Conservation (phyloP, 164 flowering plant genomes). For the Vitis labrusca region DNA sequence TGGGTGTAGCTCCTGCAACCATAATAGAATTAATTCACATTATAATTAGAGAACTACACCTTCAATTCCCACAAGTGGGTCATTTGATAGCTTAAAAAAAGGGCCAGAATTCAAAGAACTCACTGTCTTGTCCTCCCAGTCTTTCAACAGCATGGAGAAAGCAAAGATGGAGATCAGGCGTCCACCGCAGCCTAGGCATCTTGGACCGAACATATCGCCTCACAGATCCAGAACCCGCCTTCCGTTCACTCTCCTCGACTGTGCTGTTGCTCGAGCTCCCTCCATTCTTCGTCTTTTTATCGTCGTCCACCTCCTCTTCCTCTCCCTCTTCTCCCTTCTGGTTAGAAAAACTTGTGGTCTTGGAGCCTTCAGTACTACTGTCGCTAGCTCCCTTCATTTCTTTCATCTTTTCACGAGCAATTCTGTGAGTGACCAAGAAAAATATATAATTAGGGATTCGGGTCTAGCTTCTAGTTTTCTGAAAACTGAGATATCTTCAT, state of each 20-base stretch:
- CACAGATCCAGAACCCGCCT: conserved; percentile 19
- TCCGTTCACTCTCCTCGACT: conserved; percentile 30
- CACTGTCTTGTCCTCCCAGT: conserved; percentile 35
- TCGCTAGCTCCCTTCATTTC: conserved; percentile 5
- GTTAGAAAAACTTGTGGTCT: conserved; percentile 7
- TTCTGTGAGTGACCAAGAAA: not conserved
- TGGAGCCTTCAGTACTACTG: conserved; percentile 10
- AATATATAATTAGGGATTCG: not conserved
- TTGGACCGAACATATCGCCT: conserved; percentile 29
- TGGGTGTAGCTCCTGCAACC: conserved; percentile 38
- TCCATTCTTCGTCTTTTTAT: not conserved
- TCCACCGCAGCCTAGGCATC: conserved; percentile 36
- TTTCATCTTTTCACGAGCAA: not conserved
- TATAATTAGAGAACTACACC: not conserved
- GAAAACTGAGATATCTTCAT: not conserved
- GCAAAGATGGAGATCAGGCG: conserved; percentile 37
- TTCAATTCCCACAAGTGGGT: not conserved
- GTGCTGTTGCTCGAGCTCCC: conserved; percentile 46
- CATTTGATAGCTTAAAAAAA: not conserved
- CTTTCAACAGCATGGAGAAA: conserved; percentile 35
- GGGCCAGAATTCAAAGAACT: conserved; percentile 1
- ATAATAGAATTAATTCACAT: not conserved
- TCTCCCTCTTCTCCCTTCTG: conserved; percentile 3
- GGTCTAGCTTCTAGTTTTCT: not conserved
- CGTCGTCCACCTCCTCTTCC: not conserved